Evolutionary conservation across 257 asterid genomes (phyloP).

Genomic region (Phtheirospermum japonicum): DNA sequence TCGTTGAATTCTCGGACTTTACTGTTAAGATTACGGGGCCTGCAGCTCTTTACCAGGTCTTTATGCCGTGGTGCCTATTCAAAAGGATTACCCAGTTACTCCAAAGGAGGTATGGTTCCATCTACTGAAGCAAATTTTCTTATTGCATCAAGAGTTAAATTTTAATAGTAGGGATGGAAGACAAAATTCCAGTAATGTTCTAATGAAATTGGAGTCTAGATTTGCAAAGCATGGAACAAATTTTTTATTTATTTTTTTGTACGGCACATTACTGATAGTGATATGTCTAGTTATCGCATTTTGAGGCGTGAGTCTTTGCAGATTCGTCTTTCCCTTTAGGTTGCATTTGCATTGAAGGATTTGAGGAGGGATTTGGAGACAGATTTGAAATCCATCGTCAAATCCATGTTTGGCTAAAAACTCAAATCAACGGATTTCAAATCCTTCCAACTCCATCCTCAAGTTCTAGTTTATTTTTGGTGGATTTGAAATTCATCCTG

Average conservation of each 20-base stretch:
- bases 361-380: no score
- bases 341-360: no score
- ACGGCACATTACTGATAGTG: slow-evolving; percentile 2
- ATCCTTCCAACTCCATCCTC: no score
- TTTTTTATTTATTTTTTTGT: not conserved
- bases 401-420: no score
- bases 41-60: slow-evolving; percentile 73
- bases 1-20: slow-evolving; percentile 45
- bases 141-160: slow-evolving; percentile 14
- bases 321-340: no score
- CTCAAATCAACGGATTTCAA: no score
- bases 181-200: not conserved
- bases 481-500: no score
- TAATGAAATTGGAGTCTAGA: not conserved
- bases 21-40: slow-evolving; percentile 65
- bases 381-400: no score
- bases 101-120: slow-evolving; percentile 47
- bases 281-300: not conserved
- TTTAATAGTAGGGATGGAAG: slow-evolving; percentile 5
- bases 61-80: slow-evolving; percentile 43
- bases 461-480: no score
- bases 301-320: no score
- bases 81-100: slow-evolving; percentile 30
- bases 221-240: not conserved
- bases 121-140: slow-evolving; percentile 1